Evolutionary conservation across 495 filamentous ascomycete genomes (phyloP), one percentile per base, ranked within the genome.

Genomic region (Choiromyces venosus): DNA sequence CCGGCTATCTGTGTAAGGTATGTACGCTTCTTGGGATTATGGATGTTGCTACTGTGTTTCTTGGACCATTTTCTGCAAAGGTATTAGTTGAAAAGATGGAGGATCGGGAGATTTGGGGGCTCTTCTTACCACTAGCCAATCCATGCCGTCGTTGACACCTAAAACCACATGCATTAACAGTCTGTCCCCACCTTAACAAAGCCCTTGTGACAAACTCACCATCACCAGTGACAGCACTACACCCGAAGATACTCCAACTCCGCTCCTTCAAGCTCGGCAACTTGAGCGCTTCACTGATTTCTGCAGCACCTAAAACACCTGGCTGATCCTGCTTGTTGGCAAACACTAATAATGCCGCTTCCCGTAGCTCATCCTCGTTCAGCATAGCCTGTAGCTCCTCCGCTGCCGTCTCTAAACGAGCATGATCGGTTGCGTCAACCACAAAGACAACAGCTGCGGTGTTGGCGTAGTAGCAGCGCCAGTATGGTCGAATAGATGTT

Each of bases 291-390:
- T 97, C 94, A 66, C 91, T 94, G 77, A 99, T 98, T 80, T 98
- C 96, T 12, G 93, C 95, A 4, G 96, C 95, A 0, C 95, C 96
- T 83, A 97, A 96, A 38, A 95, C 94, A 33, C 95, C 96, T 4
- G 95, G 95, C 80, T 98, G 95, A 84, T 99, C 95, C 81, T 99
- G 96, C 84, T 99, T 99, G 84, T 99, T 99, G 71, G 95, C 95
- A 83, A 99, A 99, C 5, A 99, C 96, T 36, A 99, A 85, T 46
- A 99, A 83, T 35, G 93, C 90, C 14, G 96, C 94, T 76, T 98
- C 96, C 73, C 91, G 91, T 38, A 99, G 87, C 82, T 99, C 95
- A 44, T 98, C 96, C 83, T 99, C 95, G 81, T 93, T 93, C 71
- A 99, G 83, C 96, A 99, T 99, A 2, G 94, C 92, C 56, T 91